Evolutionary conservation across 495 filamentous ascomycete genomes (phyloP).

Genomic region (Penicillium antarcticum): DNA sequence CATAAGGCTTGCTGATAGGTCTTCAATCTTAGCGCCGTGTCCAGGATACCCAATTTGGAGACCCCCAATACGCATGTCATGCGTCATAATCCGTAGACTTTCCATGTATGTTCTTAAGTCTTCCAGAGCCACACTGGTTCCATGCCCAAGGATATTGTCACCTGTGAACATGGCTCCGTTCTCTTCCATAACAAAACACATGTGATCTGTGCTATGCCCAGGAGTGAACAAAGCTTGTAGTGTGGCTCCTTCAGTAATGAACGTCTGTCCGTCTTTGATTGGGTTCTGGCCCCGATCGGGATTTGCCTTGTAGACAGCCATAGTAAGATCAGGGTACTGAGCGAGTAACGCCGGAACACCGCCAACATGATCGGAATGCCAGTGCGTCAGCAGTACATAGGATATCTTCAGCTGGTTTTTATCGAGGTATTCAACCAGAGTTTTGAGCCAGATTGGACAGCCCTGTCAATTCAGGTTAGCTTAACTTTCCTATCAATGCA

Average conservation of each 20-base stretch:
- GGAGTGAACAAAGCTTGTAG: slow-evolving; percentile 37
- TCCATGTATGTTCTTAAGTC: slow-evolving; percentile 37
- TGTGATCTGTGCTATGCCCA: slow-evolving; percentile 45
- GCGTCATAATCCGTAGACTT: slow-evolving; percentile 27
- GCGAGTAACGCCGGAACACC: slow-evolving; percentile 62
- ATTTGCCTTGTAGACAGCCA: slow-evolving; percentile 38
- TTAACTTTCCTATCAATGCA: not conserved
- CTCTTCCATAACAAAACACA: slow-evolving; percentile 48
- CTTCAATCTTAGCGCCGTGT: slow-evolving; percentile 34
- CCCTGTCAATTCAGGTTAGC: slow-evolving; percentile 19
- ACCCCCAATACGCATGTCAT: slow-evolving; percentile 21
- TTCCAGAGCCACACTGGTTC: slow-evolving; percentile 26
- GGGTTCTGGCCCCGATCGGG: slow-evolving; percentile 46
- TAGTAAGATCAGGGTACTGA: slow-evolving; percentile 42
- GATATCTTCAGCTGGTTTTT: slow-evolving; percentile 45
- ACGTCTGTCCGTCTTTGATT: slow-evolving; percentile 36
- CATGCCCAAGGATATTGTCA: slow-evolving; percentile 59
- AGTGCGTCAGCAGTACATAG: slow-evolving; percentile 69
- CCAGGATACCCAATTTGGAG: slow-evolving; percentile 39
- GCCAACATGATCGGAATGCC: slow-evolving; percentile 76
- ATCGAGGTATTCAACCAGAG: slow-evolving; percentile 18
- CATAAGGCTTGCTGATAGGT: slow-evolving; percentile 31
- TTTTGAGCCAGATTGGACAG: slow-evolving; percentile 27
- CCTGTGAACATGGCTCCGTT: slow-evolving; percentile 82
- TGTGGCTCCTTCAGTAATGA: slow-evolving; percentile 38